Conservation (phyloP, 2,329 filamentous ascomycete species). For the Xylaria polymorpha region DNA sequence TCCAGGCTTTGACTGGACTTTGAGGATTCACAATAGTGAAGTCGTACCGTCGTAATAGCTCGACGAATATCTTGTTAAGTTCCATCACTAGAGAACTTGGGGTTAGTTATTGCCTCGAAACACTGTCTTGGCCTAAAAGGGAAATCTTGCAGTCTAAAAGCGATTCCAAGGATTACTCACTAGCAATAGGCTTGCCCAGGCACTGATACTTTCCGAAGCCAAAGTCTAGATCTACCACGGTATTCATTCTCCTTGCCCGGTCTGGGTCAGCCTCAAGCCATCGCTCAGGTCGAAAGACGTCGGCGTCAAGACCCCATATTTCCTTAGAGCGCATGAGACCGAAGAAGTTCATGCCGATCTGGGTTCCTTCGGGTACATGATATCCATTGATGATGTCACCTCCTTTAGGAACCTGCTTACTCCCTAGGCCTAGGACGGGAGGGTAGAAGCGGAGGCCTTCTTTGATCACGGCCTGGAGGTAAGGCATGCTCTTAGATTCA, state of each 20-base stretch:
- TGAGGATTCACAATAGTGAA: slow-evolving; percentile 43
- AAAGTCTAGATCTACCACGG: slow-evolving; percentile 54
- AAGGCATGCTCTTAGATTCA: slow-evolving; percentile 50
- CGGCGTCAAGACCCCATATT: slow-evolving; percentile 49
- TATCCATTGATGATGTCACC: slow-evolving; percentile 47
- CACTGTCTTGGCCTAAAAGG: too few species aligned
- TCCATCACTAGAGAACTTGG: slow-evolving; percentile 50
- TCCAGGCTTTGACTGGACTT: slow-evolving; percentile 39
- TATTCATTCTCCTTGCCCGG: slow-evolving; percentile 49
- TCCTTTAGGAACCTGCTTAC: slow-evolving; percentile 48
- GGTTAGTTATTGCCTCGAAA: too few species aligned
- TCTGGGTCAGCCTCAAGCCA: slow-evolving; percentile 55
- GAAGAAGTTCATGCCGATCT: slow-evolving; percentile 54
- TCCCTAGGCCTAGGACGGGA: slow-evolving; percentile 49
- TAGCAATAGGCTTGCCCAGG: slow-evolving; percentile 57
- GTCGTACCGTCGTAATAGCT: slow-evolving; percentile 46
- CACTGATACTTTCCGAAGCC: slow-evolving; percentile 55
- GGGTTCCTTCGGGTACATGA: slow-evolving; percentile 54
- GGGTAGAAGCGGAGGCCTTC: slow-evolving; percentile 56
- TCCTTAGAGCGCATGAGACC: slow-evolving; percentile 53
- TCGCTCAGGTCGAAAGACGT: slow-evolving; percentile 56
- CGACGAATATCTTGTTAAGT: slow-evolving; percentile 57
- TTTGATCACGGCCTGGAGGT: slow-evolving; percentile 55
- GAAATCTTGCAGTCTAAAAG: too few species aligned
- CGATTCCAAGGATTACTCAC: too few species aligned